Base-by-base conservation (phyloP, 2,329 filamentous ascomycete species). In the Sporothrix dimorphospora region DNA sequence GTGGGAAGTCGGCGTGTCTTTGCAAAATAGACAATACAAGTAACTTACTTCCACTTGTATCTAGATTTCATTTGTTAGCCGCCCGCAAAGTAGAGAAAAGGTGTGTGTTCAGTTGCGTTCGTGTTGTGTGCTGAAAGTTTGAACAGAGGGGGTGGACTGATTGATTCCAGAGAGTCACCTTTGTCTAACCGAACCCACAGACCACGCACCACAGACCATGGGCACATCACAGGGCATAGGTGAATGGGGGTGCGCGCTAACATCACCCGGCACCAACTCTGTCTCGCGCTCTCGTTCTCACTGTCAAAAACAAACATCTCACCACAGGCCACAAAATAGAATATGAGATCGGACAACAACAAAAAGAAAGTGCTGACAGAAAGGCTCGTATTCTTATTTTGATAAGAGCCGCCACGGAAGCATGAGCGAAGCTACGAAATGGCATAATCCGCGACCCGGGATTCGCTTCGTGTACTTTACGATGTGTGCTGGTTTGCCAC, bases 121-220 rank as follows among this genome's bases (percentile, higher is more conserved):
- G 14, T 57, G 27, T 34, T 19, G 4, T 40, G 30, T n/a, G 8
- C 19, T 19, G 30, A 59, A 4, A n/a, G 8, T 30, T 2, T 6
- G n/a, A n/a, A n/a, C 19, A 4, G n/a, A 38, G 34, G 59, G 57
- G 34, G 30, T 45, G 59, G 59, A 65, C 59, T 16, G 59, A 65
- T 65, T 65, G 59, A 65, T 65, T 45, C n/a, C 21, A 45, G 42
- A 65, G 59, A 57, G 16, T 27, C 9, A 42, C 38, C 38, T 61
- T 61, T 38, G 34, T 57, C 16, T 61, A 61, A 40, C 30, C 55
- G 30, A 61, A 61, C 55, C 27, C 55, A 55, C 21, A 40, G 12
- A 61, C 19, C 24, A 55, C 21, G 21, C 4, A 61, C 19, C 24
- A n/a, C 55, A 61, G 30, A 8, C 34, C 24, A 19, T 16, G 34